Evolutionary conservation across 345 rosid genomes (phyloP), one percentile per base, ranked within the genome.

Genomic region (Eucalyptus curtisii): DNA sequence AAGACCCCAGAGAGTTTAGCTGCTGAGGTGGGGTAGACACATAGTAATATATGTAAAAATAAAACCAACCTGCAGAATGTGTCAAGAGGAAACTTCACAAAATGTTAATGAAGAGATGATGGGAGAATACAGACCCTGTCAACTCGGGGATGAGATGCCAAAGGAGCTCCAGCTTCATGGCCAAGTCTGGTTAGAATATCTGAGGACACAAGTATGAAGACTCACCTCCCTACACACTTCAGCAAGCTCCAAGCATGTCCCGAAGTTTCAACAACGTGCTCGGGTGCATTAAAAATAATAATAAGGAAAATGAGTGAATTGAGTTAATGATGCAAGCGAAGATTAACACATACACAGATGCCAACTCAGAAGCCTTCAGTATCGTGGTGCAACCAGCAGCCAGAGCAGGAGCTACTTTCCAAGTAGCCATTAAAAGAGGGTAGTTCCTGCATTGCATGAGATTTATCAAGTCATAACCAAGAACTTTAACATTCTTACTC

Each of bases 331-430:
- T 87, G 31, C 44, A 88, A 44, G 82, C 13, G 86, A 25, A 88
- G 57, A 89, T 76, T n/a, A 59, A 91, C 53, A 91, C 97, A 86
- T 94, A 95, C 99, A 95, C 68, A 16, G 98, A 97, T 49, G 99
- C 94, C 91, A 97, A 81, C 92, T 97, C 99, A 49, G 99, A 95
- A 50, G 98, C 98, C 91, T 97, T 97, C 90, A 98, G 91, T 93
- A 97, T 93, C 68, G 98, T 97, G 25, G 98, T 91, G 90, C 99
- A 97, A 82, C 99, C 99, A n/a, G 99, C 99, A 88, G 99, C 99
- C 92, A 97, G 90, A 64, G 99, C 95, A 89, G 99, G 99, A 92
- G 99, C 99, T 42, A 96, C 97, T 92, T 98, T 98, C 99, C 99
- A 97, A 86, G 94, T 89, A 81, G 99, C 98, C 99, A 98, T 94